phyloP scores from a whole-genome alignment of 208 protist genomes.

The Phytomonas sp. region DNA sequence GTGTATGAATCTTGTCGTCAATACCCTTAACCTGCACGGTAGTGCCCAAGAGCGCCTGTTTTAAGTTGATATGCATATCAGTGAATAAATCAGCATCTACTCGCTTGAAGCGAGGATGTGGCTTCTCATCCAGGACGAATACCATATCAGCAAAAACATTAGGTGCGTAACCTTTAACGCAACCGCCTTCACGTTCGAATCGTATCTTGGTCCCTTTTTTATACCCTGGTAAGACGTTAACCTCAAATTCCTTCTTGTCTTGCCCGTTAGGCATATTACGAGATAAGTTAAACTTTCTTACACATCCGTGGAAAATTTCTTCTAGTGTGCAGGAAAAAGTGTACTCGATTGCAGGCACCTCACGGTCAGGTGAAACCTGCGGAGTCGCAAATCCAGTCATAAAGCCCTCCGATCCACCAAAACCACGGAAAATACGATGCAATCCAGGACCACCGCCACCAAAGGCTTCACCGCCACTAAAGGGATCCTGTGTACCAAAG shows the following conservation, averaged over 20 bases:
- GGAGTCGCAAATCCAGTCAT: slow-evolving; percentile 66
- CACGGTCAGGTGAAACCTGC: slow-evolving; percentile 73
- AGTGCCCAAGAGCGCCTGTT: slow-evolving; percentile 75
- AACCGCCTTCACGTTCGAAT: slow-evolving; percentile 84
- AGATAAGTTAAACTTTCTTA: slow-evolving; percentile 90
- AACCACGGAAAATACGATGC: slow-evolving; percentile 74
- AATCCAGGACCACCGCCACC: slow-evolving; percentile 75
- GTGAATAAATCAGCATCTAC: slow-evolving; percentile 80
- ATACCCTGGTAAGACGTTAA: slow-evolving; percentile 93
- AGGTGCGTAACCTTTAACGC: slow-evolving; percentile 75
- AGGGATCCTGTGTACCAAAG: slow-evolving; percentile 79
- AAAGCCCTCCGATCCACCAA: slow-evolving; percentile 72
- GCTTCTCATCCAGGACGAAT: slow-evolving; percentile 93
- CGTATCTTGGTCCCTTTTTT: slow-evolving; percentile 96
- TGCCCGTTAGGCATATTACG: slow-evolving; percentile 60
- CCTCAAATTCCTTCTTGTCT: slow-evolving; percentile 87
- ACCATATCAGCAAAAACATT: slow-evolving; percentile 93
- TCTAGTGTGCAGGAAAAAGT: slow-evolving; percentile 92
- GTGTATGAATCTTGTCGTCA: slow-evolving; percentile 33
- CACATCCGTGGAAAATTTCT: slow-evolving; percentile 96
- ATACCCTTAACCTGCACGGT: slow-evolving; percentile 60
- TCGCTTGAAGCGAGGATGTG: slow-evolving; percentile 86
- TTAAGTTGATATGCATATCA: slow-evolving; percentile 72
- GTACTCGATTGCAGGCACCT: slow-evolving; percentile 85
- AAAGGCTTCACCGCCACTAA: slow-evolving; percentile 76